Base-by-base conservation (phyloP, 2,329 filamentous ascomycete species). In the Fusarium vanettenii region DNA sequence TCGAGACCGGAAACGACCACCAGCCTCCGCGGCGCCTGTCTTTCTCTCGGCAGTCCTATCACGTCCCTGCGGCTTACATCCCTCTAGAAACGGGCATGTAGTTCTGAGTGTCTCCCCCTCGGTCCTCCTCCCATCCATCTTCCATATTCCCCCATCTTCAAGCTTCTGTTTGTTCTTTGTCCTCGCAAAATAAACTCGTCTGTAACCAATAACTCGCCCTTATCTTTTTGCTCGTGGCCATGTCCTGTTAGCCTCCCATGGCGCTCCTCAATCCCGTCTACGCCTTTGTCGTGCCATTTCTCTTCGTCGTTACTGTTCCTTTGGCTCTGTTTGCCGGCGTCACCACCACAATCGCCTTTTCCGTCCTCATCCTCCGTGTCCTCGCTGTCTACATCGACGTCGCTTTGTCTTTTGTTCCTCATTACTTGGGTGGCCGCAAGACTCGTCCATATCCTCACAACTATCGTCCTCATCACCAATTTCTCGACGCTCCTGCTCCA, bases 331-430 rank as follows among this genome's bases (percentile, higher is more conserved):
- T 91, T 64, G 92, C 92, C 62, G 88, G 87, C 72, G 82, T 93
- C 72, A 93, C 92, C 35, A 91, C 91, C 64, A 87, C 86, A 6
- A 75, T 93, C 57, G 90, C 92, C 43, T 89, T 92, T 73, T 85
- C 88, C 41, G 85, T 92, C 39, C 87, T 94, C 59, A 86, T 90
- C 78, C 82, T 92, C 71, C 88, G 91, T 27, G 87, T 92, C 27
- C 83, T 88, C 55, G 79, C 92, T 61, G 88, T 93, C 66, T 93
- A 93, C 78, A 82, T 92, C 70, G 91, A 93, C 77, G 85, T 93
- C 61, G 88, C 86, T 50, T 81, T 90, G 22, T 89, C 89, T 9
- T 84, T 92, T 5, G 79, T 92, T 2, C 87, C 88, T 7, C 88
- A 89, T 62, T 88, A 89, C 70, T 81, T 93, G 31, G 82, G 85